phyloP scores from a whole-genome alignment of 2,329 filamentous ascomycete genomes.

The Alternaria triticimaculans region DNA sequence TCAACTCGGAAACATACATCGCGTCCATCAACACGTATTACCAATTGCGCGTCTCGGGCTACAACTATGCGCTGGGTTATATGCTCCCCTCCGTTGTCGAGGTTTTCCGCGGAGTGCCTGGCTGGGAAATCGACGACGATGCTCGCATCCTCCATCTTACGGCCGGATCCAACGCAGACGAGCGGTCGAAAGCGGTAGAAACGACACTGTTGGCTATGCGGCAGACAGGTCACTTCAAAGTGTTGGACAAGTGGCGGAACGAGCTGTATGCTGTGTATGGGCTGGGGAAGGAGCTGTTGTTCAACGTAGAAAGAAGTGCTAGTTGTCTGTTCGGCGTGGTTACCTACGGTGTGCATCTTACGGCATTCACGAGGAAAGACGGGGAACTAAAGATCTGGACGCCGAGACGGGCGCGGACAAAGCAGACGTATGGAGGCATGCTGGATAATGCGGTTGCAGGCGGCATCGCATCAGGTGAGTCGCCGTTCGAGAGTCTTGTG shows the following conservation, averaged over 20 bases:
- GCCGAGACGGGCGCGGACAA: conserved; percentile 74
- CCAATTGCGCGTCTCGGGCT: conserved; percentile 70
- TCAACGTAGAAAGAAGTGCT: conserved; percentile 53
- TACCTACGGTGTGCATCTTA: conserved; percentile 53
- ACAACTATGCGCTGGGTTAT: conserved; percentile 67
- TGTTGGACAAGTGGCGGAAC: conserved; percentile 62
- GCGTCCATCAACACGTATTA: conserved; percentile 63
- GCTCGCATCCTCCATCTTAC: conserved; percentile 70
- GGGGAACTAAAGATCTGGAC: conserved; percentile 80
- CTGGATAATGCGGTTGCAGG: conserved; percentile 94
- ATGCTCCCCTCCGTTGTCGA: conserved; percentile 67
- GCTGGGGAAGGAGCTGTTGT: conserved; percentile 46
- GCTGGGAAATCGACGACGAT: conserved; percentile 66
- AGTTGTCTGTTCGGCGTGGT: conserved; percentile 54
- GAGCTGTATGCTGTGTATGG: conserved; percentile 54
- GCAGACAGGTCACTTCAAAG: conserved; percentile 71
- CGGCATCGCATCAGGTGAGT: conserved; percentile 81
- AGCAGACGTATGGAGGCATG: conserved; percentile 89
- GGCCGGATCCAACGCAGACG: conserved; percentile 63
- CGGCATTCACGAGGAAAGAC: conserved; percentile 43
- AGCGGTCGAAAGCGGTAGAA: conserved; percentile 65
- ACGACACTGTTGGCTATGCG: conserved; percentile 72
- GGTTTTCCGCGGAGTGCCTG: conserved; percentile 61
- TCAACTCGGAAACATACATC: conserved; percentile 62
- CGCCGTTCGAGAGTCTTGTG: conserved; percentile 79